phyloP scores from a whole-genome alignment of 2,329 filamentous ascomycete genomes.

The Ascocoryne sarcoides region DNA sequence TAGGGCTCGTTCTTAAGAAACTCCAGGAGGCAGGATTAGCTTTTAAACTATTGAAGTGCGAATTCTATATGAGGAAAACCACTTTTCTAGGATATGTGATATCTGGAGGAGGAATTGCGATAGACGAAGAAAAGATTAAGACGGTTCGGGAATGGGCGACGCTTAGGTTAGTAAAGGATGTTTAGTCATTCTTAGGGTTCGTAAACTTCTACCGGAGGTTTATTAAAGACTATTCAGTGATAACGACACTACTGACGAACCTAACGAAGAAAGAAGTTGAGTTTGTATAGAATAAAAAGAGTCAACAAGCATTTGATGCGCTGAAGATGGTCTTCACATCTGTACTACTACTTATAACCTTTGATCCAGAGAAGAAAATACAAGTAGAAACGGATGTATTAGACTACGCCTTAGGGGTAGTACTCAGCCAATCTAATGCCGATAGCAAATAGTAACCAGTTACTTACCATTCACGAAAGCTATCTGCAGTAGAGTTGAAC shows the following conservation, averaged over 20 bases:
- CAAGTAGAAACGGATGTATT: constrained; percentile 1
- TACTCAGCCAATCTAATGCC: background rate
- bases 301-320: background rate
- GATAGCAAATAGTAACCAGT: background rate
- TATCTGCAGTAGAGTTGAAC: background rate
- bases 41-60: background rate
- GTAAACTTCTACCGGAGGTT: constrained; percentile 1
- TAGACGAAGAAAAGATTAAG: constrained; percentile 1
- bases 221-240: background rate
- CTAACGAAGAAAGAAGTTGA: background rate
- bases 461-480: no score
- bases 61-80: background rate
- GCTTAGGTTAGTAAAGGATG: background rate
- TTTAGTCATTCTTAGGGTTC: constrained; percentile 1
- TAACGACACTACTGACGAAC: background rate
- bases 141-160: background rate
- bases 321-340: background rate
- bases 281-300: background rate
- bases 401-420: background rate
- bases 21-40: background rate
- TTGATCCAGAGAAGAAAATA: background rate
- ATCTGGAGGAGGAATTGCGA: background rate
- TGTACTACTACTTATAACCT: background rate
- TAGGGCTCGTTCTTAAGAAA: background rate
- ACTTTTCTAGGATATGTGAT: constrained; percentile 1